Evolutionary conservation across 495 filamentous ascomycete species (phyloP).

Genomic region (Viridothelium virens): DNA sequence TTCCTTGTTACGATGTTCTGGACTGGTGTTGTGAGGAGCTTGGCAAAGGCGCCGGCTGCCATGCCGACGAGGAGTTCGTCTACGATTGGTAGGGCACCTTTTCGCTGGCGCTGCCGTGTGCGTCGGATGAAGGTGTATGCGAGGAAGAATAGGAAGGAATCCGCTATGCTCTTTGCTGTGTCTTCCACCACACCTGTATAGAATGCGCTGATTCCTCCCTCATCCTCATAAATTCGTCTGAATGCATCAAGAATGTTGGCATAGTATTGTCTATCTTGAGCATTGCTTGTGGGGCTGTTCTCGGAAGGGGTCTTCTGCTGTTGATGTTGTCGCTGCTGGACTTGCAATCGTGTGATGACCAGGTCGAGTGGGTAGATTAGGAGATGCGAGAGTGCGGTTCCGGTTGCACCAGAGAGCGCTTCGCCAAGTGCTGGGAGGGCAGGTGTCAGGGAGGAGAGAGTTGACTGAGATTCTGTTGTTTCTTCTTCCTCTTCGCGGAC

Average conservation of each 20-base stretch:
- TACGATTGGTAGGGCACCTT: conserved; percentile 46
- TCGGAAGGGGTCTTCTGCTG: conserved; percentile 26
- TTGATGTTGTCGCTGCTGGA: conserved; percentile 62
- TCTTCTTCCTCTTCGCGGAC: conserved; percentile 23
- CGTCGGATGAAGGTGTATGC: conserved; percentile 68
- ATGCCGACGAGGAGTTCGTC: conserved; percentile 76
- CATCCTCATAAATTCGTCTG: conserved; percentile 59
- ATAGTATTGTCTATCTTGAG: conserved; percentile 36
- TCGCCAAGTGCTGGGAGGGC: conserved; percentile 81
- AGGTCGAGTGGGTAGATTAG: conserved; percentile 76
- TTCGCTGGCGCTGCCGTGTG: conserved; percentile 35
- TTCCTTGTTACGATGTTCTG: conserved; percentile 76
- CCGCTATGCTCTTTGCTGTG: conserved; percentile 61
- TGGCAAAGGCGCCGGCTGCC: conserved; percentile 67
- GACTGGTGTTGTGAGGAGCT: conserved; percentile 71
- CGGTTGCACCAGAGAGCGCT: conserved; percentile 70
- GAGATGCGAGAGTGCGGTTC: conserved; percentile 68
- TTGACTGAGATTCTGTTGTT: conserved; percentile 6
- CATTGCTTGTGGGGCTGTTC: conserved; percentile 34
- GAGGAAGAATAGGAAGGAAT: conserved; percentile 78
- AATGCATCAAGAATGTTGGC: conserved; percentile 58
- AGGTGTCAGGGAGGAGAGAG: conserved; percentile 18
- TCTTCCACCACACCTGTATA: conserved; percentile 70
- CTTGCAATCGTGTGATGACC: conserved; percentile 78
- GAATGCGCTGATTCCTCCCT: conserved; percentile 62